Base-by-base conservation (phyloP, 371 early-diverging fungal species). In the Mortierella sp. region DNA sequence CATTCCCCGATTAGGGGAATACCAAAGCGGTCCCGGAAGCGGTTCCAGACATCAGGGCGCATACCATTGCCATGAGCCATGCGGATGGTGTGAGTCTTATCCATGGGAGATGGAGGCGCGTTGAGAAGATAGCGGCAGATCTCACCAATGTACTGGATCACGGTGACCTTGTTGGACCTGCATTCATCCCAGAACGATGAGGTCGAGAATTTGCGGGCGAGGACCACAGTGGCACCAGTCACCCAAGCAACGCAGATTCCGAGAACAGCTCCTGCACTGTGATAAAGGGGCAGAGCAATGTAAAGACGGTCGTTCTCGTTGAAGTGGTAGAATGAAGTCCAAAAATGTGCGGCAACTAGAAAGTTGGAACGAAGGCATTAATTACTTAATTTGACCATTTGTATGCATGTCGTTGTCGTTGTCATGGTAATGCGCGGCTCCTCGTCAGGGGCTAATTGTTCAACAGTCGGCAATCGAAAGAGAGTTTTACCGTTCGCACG, bases 51-150 rank as follows among this genome's bases (percentile, higher is more conserved):
- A 75, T 95, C 95, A 18, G 92, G 90, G 3, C 94, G 89, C 87
- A 95, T 91, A 10, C 95, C 95, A 79, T 95, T 95, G 46, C 95
- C 95, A 74, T 94, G 91, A 24, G 91, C 91, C 63, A 93, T 86
- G 11, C 93, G 91, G 49, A 93, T 89, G 6, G 81, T 76, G 74
- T 92, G 90, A 27, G 87, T 80, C 63, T 88, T 89, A 73, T 95
- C 95, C 41, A 86, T 44, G 5, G 92, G 89, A 18, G 86, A 81
- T 0, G 88, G 82, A 7, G 93, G 92, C 29, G 89, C 90, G 60
- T 89, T 87, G 35, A 93, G 81, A 51, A 95, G 85, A 81, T 94
- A 95, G 58, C 95, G 88, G 79, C 93, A 93, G 38, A 95, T 92
- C 82, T 95, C 95, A 35, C 95, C 95, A 83, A 95, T 93, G 77